Conservation (phyloP, 1,139 yeast genomes). For the Magnusiomyces ingens region DNA sequence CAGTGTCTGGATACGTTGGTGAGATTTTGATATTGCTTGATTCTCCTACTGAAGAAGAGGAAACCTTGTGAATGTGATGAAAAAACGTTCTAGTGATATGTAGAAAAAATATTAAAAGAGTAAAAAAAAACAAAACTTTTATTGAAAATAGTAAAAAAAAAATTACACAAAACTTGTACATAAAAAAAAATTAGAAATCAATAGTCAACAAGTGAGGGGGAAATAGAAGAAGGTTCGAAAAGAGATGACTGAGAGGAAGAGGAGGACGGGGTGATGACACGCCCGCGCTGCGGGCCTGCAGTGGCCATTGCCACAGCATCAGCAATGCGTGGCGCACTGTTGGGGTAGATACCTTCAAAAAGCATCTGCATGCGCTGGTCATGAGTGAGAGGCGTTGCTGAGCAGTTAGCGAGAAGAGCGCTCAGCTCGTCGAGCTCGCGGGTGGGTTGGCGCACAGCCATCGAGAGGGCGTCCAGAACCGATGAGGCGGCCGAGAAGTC, state of each 20-base stretch:
- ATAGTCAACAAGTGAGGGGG: neutral
- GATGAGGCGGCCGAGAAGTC: conserved; percentile 21
- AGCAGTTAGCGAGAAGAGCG: conserved; percentile 16
- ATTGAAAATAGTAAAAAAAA: neutral
- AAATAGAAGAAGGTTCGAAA: neutral
- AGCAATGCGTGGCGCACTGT: neutral
- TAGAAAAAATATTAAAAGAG: neutral
- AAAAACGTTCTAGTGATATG: neutral
- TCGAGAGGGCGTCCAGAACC: too few relatives aligned
- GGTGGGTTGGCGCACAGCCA: too few relatives aligned
- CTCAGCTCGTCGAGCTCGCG: conserved; percentile 17
- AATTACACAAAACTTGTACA: neutral
- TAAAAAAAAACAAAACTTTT: neutral
- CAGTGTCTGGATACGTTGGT: conserved; percentile 22
- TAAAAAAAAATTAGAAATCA: neutral
- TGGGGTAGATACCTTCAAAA: conserved; percentile 8
- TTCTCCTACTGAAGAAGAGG: neutral
- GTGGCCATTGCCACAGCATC: neutral
- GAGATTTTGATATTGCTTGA: conserved; percentile 19
- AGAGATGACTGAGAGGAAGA: too few relatives aligned
- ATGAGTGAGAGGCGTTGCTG: too few relatives aligned
- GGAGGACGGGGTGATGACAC: neutral
- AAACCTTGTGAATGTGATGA: neutral
- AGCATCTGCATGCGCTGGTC: conserved; percentile 2
- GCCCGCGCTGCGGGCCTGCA: neutral